phyloP scores from a whole-genome alignment of 139 green algal species.

The Protoeuglena noctilucae region DNA sequence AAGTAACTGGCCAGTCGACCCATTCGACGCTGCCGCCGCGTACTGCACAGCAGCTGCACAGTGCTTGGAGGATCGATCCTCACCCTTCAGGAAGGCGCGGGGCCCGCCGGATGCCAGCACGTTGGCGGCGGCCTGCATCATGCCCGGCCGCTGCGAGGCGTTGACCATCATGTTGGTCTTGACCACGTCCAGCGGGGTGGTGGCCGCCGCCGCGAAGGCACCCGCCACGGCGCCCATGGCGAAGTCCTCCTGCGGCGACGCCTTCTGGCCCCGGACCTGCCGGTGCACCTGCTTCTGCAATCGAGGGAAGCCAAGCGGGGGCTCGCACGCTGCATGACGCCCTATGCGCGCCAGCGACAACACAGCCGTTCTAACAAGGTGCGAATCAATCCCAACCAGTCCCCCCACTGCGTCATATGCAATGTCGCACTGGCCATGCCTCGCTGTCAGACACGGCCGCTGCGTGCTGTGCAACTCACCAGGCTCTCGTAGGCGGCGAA shows the following conservation, averaged over 20 bases:
- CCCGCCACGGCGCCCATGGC: slow-evolving; percentile 52
- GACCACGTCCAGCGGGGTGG: slow-evolving; percentile 77
- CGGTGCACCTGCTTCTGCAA: not conserved
- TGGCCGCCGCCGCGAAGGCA: slow-evolving; percentile 53
- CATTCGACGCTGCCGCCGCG: too few species aligned
- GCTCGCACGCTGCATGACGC: too few species aligned
- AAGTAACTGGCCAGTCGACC: too few species aligned
- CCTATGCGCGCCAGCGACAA: too few species aligned
- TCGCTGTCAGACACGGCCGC: too few species aligned
- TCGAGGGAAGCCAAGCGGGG: too few species aligned
- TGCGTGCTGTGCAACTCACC: slow-evolving; percentile 36
- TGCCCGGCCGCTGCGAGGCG: slow-evolving; percentile 36
- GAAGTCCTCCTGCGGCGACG: slow-evolving; percentile 44
- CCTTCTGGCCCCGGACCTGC: slow-evolving; percentile 1
- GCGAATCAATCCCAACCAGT: too few species aligned
- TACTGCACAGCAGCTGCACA: too few species aligned
- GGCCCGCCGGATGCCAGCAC: slow-evolving; percentile 4
- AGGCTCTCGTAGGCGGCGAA: slow-evolving; percentile 68
- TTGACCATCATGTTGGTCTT: slow-evolving; percentile 85
- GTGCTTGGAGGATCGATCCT: too few species aligned
- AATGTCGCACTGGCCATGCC: too few species aligned
- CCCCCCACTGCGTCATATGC: too few species aligned
- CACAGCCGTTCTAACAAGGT: too few species aligned
- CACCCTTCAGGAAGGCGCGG: slow-evolving; percentile 6
- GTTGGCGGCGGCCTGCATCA: slow-evolving; percentile 24